Base-by-base conservation (phyloP, 2,329 filamentous ascomycete species). In the Colletotrichum magnum region DNA sequence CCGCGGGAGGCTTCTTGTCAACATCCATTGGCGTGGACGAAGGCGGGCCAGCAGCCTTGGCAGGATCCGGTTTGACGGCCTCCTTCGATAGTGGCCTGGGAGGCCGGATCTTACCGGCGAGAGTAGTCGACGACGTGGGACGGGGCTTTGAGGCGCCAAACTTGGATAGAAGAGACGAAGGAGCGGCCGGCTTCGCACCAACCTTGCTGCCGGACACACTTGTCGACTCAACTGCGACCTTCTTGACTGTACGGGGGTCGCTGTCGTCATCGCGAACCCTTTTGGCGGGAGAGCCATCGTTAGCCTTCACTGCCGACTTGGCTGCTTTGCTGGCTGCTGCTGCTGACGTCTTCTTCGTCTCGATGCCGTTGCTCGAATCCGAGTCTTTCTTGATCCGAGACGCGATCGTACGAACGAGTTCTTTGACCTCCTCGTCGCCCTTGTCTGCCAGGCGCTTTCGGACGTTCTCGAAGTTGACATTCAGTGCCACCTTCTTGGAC, bases 401-500 rank as follows among this genome's bases (percentile, higher is more conserved):
- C n/a, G 86, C 79, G 54, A 92, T 90, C 68, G 86, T 85, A 43
- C 86, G 84, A 5, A 92, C 88, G 54, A 91, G 81, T 5, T 85
- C 85, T 73, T 91, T 91, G 56, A 89, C 87, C 60, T 91, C 88
- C 0, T 87, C 85, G 74, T 93, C 90, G 28, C 89, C 91, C 74
- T 89, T 90, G 74, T 88, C 90, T 69, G 85, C 86, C 75, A 92
- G 88, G 9, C 88, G 86, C 70, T 88, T 88, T 48, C 90, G 85
- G 16, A 93, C 87, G 63, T 87, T 89, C 66, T 89, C 86, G 64
- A 94, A 87, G 74, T 92, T 92, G 48, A 89, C 87, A 69, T 87
- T 90, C 72, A 90, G 87, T 50, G 90, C 80, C 43, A 89, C 89
- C 72, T 86, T 88, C 57, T 85, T 88, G 50, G 90, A 85, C 67